Percentiles rank a stretch among this genome's conserved stretches.
Evolutionary conservation across 2,329 filamentous ascomycete species (phyloP).

Genomic region (Fusarium cyanostomum): DNA sequence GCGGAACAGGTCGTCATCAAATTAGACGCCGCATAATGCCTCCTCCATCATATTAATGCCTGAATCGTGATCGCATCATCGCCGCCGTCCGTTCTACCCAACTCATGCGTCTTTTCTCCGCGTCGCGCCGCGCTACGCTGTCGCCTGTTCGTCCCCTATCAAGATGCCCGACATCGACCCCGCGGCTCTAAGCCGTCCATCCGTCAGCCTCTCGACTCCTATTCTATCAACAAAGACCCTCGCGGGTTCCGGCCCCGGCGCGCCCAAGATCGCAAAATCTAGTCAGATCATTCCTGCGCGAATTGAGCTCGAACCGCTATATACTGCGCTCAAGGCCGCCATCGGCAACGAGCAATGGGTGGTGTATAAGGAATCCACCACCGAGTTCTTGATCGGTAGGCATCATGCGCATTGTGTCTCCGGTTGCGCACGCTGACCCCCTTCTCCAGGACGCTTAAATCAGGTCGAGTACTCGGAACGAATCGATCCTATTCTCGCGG

Average conservation of each 20-base stretch:
- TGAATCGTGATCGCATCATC: slow-evolving; percentile 55
- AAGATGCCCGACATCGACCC: slow-evolving; percentile 76
- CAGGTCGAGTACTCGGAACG: slow-evolving; percentile 67
- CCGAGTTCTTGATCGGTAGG: slow-evolving; percentile 70
- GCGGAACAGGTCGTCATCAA: slow-evolving; percentile 51
- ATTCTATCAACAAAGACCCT: slow-evolving; percentile 67
- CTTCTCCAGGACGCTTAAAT: slow-evolving; percentile 65
- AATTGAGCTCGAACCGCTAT: slow-evolving; percentile 74
- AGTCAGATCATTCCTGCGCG: slow-evolving; percentile 71
- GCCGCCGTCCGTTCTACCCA: slow-evolving; percentile 50
- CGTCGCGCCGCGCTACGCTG: slow-evolving; percentile 57
- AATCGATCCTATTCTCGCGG: slow-evolving; percentile 68
- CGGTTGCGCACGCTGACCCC: slow-evolving; percentile 43
- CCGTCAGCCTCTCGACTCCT: slow-evolving; percentile 67
- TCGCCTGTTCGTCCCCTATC: slow-evolving; percentile 44
- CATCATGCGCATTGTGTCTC: slow-evolving; percentile 1
- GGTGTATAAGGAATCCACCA: slow-evolving; percentile 69
- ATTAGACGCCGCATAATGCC: slow-evolving; percentile 52
- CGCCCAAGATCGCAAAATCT: slow-evolving; percentile 64
- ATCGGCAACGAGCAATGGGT: slow-evolving; percentile 71
- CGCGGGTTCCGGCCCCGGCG: slow-evolving; percentile 59
- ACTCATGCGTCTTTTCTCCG: slow-evolving; percentile 54
- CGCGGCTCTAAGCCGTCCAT: slow-evolving; percentile 71
- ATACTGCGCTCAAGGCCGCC: slow-evolving; percentile 67
- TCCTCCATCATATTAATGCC: slow-evolving; percentile 56